These are phyloP conservation scores for Xylariaceae sp. DNA, from an alignment of 2,329 filamentous ascomycete genomes.

Conservation along the genomic window DNA sequence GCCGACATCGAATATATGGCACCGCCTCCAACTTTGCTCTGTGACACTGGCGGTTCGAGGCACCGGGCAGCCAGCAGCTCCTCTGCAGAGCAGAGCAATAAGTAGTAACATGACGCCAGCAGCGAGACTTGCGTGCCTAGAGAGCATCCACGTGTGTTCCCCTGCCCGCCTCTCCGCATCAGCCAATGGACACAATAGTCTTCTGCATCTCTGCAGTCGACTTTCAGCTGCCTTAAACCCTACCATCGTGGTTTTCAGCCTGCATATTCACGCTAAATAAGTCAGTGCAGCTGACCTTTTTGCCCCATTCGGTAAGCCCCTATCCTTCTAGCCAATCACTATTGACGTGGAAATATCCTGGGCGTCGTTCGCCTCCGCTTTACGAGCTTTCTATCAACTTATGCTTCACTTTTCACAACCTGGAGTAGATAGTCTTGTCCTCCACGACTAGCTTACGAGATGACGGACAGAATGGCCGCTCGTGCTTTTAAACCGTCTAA, in stretches of 20 bases:
- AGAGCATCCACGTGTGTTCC: background rate
- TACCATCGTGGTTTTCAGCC: conserved; percentile 27
- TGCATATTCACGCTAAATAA: conserved; percentile 21
- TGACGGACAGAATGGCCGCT: conserved; percentile 14
- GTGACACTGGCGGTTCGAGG: background rate
- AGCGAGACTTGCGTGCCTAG: background rate
- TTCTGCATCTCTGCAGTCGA: conserved; percentile 21
- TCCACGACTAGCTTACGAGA: conserved; percentile 20
- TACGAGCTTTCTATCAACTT: conserved; percentile 20
- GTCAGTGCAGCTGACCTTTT: conserved; percentile 26
- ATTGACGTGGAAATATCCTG: conserved; percentile 8
- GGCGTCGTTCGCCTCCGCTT: conserved; percentile 24
- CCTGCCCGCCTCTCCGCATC: conserved; percentile 11
- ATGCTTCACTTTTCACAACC: conserved; percentile 18
- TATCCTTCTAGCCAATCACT: conserved; percentile 23
- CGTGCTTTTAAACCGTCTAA: conserved; percentile 15
- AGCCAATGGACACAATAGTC: conserved; percentile 29
- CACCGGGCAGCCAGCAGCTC: too few relatives aligned
- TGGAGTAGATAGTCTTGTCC: conserved; percentile 18
- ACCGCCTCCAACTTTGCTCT: background rate
- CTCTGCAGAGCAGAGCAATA: too few relatives aligned
- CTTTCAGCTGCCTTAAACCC: conserved; percentile 27
- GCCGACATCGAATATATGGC: too few relatives aligned
- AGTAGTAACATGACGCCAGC: too few relatives aligned
- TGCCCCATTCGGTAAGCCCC: conserved; percentile 23